Percentiles rank a stretch among this genome's conserved stretches.
phyloP scores from a whole-genome alignment of 257 asterid species.

The Nicotiana paniculata region DNA sequence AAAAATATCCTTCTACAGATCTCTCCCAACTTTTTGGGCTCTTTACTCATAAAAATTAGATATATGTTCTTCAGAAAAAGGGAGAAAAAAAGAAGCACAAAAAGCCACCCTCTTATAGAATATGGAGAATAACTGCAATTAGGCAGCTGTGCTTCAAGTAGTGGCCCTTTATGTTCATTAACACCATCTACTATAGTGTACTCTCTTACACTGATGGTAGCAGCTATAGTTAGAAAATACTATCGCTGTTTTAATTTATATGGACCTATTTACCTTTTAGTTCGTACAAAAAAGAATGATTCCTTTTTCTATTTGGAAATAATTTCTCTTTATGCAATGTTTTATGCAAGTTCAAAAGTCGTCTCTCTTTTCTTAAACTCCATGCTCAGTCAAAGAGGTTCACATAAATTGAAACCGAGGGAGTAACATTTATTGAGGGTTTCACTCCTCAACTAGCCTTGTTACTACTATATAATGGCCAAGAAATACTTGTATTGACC shows the following conservation, averaged over 20 bases:
- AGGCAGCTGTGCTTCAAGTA: background rate
- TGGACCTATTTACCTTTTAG: too few relatives aligned
- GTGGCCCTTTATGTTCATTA: conserved; percentile 8
- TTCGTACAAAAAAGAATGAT: too few relatives aligned
- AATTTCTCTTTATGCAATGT: too few relatives aligned
- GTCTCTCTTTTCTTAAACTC: too few relatives aligned
- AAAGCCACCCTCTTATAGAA: background rate
- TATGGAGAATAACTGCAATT: background rate
- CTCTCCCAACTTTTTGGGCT: background rate
- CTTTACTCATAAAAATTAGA: background rate
- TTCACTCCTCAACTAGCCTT: background rate
- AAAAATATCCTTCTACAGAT: background rate
- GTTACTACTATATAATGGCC: background rate
- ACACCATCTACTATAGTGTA: background rate
- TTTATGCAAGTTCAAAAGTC: too few relatives aligned
- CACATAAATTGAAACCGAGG: too few relatives aligned
- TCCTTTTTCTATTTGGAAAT: too few relatives aligned
- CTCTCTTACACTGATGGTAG: background rate
- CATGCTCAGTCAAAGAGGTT: too few relatives aligned
- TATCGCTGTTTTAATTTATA: too few relatives aligned
- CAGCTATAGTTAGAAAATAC: background rate
- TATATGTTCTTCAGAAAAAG: background rate
- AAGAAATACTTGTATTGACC: background rate
- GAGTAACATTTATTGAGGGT: background rate
- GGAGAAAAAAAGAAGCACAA: background rate